Base-by-base conservation (phyloP, 257 asterid species). In the Ehretia macrophylla region DNA sequence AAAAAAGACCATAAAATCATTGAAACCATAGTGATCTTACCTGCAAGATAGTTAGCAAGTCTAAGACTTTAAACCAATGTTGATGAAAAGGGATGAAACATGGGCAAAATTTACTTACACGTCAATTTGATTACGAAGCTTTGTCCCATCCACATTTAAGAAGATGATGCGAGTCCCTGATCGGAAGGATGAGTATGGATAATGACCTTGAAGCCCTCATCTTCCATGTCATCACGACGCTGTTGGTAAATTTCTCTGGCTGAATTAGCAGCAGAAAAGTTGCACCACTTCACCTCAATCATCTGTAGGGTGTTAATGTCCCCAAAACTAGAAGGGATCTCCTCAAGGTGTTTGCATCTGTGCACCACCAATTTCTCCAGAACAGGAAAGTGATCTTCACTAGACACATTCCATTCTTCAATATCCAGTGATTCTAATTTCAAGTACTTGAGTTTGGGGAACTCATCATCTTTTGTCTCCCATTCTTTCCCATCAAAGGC, bases 341-440 rank as follows among this genome's bases (percentile, higher is more conserved):
- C 56, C 9, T 37, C 22, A 59, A 59, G 46, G 0, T 50, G 35
- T 17, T 11, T 0, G 55, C 68, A 65, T 22, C 20, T 14, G 10
- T 0, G 9, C 58, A 71, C 27, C 17, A 51, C 53, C 47, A 66
- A 22, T 1, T 32, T 42, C 22, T 72, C 58, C 49, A 70, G 76
- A 21, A 11, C 10, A 1, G 64, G 71, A 35, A 70, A 66, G 54
- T 59, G 50, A 48, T 42, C 47, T 42, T 61, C 62, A n/a, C 45
- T 49, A 4, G 58, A 46, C 10, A 32, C 20, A 9, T 47, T 60
- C 68, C 64, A 71, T 0, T 60, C 49, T 11, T 19, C 22, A 40
- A 65, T 14, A 5, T 47, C 6, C 9, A 19, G 11, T 0, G 10
- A 1, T 5, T 56, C 39, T 19, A 66, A 14, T 32, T 46, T 45